Conservation (phyloP, 495 filamentous ascomycete species). For the Talaromyces adpressus region DNA sequence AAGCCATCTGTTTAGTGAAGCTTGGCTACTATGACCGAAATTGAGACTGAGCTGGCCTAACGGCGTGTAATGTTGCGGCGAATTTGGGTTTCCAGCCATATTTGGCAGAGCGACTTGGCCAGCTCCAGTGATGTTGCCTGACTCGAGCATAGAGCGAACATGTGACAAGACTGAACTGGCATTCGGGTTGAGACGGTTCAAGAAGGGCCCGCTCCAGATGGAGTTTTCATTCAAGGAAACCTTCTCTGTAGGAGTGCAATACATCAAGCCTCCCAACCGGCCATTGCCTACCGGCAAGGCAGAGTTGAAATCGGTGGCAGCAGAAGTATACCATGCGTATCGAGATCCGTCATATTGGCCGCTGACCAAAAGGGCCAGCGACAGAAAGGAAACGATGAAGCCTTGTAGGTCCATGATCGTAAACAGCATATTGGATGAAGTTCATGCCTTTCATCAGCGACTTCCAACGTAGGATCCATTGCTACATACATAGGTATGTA, state of each 20-base stretch:
- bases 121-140: constrained; percentile 28
- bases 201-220: constrained; percentile 33
- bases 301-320: constrained; percentile 2
- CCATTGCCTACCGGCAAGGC: constrained; percentile 37
- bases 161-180: constrained; percentile 15
- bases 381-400: background rate
- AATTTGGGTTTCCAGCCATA: constrained; percentile 25
- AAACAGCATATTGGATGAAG: background rate
- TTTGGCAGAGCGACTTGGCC: constrained; percentile 19
- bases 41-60: constrained; percentile 28
- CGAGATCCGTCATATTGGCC: background rate
- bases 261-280: constrained; percentile 34
- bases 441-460: background rate
- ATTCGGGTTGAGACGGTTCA: constrained; percentile 27
- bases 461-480: background rate
- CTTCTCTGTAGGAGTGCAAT: constrained; percentile 29
- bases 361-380: background rate
- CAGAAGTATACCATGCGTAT: constrained; percentile 1
- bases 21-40: constrained; percentile 22
- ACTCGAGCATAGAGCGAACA: constrained; percentile 24
- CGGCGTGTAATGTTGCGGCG: constrained; percentile 27
- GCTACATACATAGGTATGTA: background rate
- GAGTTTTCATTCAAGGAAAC: constrained; percentile 40
- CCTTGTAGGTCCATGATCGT: background rate
- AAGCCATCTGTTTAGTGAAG: constrained; percentile 26